phyloP scores from a whole-genome alignment of 2,329 filamentous ascomycete species.

The Acarospora socialis region DNA sequence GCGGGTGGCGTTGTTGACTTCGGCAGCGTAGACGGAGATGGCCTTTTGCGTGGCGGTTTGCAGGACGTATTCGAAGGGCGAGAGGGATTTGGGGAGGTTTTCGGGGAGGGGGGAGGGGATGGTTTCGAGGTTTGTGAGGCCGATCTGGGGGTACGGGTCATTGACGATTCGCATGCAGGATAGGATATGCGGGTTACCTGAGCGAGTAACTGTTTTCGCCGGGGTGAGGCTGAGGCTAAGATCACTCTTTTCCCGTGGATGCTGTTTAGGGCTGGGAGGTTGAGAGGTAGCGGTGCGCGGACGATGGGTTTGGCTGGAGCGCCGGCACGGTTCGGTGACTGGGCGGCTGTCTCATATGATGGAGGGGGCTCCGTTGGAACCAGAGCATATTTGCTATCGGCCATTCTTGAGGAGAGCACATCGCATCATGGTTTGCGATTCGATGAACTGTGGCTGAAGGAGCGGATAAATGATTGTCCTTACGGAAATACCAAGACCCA shows the following conservation, averaged over 20 bases:
- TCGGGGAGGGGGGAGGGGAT: slow-evolving; percentile 72
- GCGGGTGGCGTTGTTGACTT: slow-evolving; percentile 39
- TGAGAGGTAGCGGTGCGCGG: slow-evolving; percentile 50
- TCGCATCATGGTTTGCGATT: too few species aligned
- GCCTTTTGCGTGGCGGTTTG: slow-evolving; percentile 76
- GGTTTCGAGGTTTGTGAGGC: slow-evolving; percentile 69
- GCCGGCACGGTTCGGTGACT: slow-evolving; percentile 1
- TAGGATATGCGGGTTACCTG: slow-evolving; percentile 37
- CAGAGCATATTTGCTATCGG: slow-evolving; percentile 11
- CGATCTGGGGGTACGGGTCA: slow-evolving; percentile 44
- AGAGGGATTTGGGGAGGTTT: slow-evolving; percentile 65
- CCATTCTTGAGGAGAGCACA: too few species aligned
- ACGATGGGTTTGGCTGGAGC: slow-evolving; percentile 21
- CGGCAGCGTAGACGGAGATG: slow-evolving; percentile 52
- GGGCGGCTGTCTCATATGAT: slow-evolving; percentile 9
- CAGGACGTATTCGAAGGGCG: slow-evolving; percentile 81
- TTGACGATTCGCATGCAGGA: too few species aligned
- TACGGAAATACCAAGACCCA: too few species aligned
- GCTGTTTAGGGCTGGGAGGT: slow-evolving; percentile 63
- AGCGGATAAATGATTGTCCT: too few species aligned
- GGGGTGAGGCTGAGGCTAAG: slow-evolving; percentile 77
- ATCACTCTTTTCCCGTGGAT: slow-evolving; percentile 71
- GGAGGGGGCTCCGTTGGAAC: slow-evolving; percentile 14
- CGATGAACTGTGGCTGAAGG: too few species aligned
- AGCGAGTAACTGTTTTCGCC: slow-evolving; percentile 66